Evolutionary conservation across 441 rosid genomes (phyloP).

Genomic region (Bruguiera hainesii): DNA sequence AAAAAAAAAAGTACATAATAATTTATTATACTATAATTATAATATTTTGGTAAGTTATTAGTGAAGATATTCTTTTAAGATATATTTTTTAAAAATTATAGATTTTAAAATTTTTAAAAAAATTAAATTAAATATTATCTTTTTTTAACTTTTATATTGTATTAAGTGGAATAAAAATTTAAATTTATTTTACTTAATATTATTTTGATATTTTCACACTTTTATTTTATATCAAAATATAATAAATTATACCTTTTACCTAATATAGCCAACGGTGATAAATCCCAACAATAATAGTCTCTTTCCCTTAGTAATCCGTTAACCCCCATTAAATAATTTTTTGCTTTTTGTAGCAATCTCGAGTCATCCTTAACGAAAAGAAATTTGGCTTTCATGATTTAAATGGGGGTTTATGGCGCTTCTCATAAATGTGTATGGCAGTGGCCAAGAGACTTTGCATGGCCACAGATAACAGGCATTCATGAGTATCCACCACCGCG

Average conservation of each 20-base stretch:
- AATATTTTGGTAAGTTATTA: no score
- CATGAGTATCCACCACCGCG: not conserved
- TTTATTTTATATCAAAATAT: no score
- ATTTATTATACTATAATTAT: no score
- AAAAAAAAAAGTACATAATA: no score
- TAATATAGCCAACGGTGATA: conserved; percentile 58
- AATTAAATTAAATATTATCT: no score
- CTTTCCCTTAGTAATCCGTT: not conserved
- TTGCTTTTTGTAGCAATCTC: not conserved
- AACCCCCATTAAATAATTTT: not conserved
- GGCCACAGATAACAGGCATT: conserved; percentile 7
- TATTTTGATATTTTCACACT: no score
- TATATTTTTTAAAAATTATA: no score
- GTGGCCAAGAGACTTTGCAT: conserved; percentile 37
- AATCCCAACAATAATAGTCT: conserved; percentile 9
- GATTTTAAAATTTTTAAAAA: no score
- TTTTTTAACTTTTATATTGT: no score
- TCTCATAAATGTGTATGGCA: conserved; percentile 38
- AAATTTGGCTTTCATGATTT: conserved; percentile 27
- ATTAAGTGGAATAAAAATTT: no score
- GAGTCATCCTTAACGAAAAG: conserved; percentile 6
- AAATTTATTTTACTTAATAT: no score
- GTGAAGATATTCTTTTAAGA: no score
- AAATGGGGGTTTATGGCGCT: not conserved
- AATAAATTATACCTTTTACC: conserved; percentile 21